Percentiles rank a stretch among this genome's conserved stretches.
Evolutionary conservation across 2,329 filamentous ascomycete species (phyloP).

Genomic region (Calonectria hawksworthii): DNA sequence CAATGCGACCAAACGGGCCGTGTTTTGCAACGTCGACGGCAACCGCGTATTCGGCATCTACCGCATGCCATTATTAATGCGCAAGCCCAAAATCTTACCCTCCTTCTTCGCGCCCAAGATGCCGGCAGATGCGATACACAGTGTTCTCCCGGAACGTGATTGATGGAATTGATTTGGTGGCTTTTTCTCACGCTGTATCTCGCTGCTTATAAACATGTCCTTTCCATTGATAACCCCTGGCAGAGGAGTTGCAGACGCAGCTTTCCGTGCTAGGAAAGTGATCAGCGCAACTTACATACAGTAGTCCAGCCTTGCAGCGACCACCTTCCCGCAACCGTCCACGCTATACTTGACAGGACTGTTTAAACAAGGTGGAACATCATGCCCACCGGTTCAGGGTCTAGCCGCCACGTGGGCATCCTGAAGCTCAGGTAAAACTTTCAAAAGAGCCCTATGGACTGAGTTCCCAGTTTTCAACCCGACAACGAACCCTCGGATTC

Average conservation of each 20-base stretch:
- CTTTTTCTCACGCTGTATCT: background rate
- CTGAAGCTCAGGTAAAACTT: slow-evolving; percentile 6
- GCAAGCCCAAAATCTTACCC: slow-evolving; percentile 4
- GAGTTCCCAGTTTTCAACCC: background rate
- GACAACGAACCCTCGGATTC: background rate
- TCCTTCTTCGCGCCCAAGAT: background rate
- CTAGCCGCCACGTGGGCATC: background rate
- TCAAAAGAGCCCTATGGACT: background rate
- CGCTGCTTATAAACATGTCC: background rate
- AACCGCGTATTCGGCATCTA: slow-evolving; percentile 9
- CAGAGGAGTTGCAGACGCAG: background rate
- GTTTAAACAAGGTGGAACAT: background rate
- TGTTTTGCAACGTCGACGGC: background rate
- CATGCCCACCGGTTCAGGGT: background rate
- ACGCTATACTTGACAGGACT: background rate
- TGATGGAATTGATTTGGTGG: background rate
- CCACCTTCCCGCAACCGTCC: slow-evolving; percentile 4
- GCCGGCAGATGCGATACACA: background rate
- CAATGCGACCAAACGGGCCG: background rate
- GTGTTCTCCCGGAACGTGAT: background rate
- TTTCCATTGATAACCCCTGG: background rate
- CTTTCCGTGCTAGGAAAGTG: background rate
- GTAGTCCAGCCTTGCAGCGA: slow-evolving; percentile 5
- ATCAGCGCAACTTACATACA: slow-evolving; percentile 11
- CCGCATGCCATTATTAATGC: background rate